Base-by-base conservation (phyloP, 805 yeast genomes). In the Candida morakotiae region DNA sequence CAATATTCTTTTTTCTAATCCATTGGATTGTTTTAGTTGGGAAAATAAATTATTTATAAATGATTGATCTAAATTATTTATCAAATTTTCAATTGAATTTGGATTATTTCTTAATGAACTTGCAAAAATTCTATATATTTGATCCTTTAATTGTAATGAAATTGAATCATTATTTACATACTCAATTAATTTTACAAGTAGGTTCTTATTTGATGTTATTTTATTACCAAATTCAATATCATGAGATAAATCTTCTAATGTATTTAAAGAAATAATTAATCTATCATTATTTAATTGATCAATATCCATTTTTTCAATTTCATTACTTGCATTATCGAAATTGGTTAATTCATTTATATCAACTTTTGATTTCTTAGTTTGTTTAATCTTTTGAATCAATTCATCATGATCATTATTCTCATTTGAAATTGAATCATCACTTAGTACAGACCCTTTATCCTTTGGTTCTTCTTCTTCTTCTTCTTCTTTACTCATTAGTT, bases 21-120 rank as follows among this genome's bases (percentile, higher is more conserved):
- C 41, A 3, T 35, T 24, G 3, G 38, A 30, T 3, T 42, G 35
- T 3, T 32, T 26, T 38, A 65, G 53, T n/a, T 48, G 41, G 1
- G 33, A 33, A 30, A 57, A 56, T 18, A 59, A 44, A 10, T 41
- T 39, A 9, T 44, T 43, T 5, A 59, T 41, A 31, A 55, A 55
- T 11, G 17, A 38, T 13, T 31, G 26, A 8, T 48, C 38, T 27
- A 53, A 52, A 18, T 52, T 47, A 4, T 44, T 38, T 23, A 62
- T 40, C 10, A 73, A 60, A 37, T 65, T 65, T 2, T 56, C 56
- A 2, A 71, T 44, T 0, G 88, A 87, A 2, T 72, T 74, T 2
- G 77, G 79, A 52, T 88, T 88, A 54, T 87, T 87, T 48, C 96
- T 70, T 31, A 87, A 56, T 4, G 89, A 59, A 4, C 86, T 70